phyloP scores from a whole-genome alignment of 768 basidiomycete species.

The Mycena chlorophos region DNA sequence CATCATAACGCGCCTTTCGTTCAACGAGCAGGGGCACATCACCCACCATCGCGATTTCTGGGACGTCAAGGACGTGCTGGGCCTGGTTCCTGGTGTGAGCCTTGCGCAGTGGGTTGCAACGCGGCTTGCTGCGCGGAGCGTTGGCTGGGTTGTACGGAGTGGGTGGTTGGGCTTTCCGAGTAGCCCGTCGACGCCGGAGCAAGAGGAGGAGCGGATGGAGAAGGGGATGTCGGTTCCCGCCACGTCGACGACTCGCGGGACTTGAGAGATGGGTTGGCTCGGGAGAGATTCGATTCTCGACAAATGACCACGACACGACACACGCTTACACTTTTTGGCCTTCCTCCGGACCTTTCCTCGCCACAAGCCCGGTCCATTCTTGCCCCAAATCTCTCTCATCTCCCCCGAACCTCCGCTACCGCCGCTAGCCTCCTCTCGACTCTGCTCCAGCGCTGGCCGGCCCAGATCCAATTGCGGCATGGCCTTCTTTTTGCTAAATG shows the following conservation, averaged over 20 bases:
- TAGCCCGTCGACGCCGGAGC: slow-evolving; percentile 1
- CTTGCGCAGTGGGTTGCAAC: slow-evolving; percentile 69
- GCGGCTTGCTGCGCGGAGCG: slow-evolving; percentile 57
- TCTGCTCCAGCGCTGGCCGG: too few relatives aligned
- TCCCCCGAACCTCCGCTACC: too few relatives aligned
- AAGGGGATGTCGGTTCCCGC: neutral
- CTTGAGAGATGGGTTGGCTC: too few relatives aligned
- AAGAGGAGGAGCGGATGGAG: slow-evolving; percentile 17
- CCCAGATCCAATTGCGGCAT: too few relatives aligned
- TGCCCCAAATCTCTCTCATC: too few relatives aligned
- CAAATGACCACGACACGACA: too few relatives aligned
- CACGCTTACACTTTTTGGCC: too few relatives aligned
- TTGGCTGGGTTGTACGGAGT: slow-evolving; percentile 51
- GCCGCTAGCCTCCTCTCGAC: too few relatives aligned
- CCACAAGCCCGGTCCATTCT: too few relatives aligned
- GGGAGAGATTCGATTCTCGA: too few relatives aligned
- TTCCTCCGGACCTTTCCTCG: too few relatives aligned
- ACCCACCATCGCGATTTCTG: slow-evolving; percentile 80
- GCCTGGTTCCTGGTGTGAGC: slow-evolving; percentile 67
- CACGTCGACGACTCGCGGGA: neutral
- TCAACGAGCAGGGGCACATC: slow-evolving; percentile 82
- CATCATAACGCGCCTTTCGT: slow-evolving; percentile 69
- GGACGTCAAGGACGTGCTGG: slow-evolving; percentile 78
- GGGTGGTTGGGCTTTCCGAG: slow-evolving; percentile 29
- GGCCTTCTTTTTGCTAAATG: too few relatives aligned